Conservation (phyloP, 2,329 filamentous ascomycete species). For the Diplodia corticola region DNA sequence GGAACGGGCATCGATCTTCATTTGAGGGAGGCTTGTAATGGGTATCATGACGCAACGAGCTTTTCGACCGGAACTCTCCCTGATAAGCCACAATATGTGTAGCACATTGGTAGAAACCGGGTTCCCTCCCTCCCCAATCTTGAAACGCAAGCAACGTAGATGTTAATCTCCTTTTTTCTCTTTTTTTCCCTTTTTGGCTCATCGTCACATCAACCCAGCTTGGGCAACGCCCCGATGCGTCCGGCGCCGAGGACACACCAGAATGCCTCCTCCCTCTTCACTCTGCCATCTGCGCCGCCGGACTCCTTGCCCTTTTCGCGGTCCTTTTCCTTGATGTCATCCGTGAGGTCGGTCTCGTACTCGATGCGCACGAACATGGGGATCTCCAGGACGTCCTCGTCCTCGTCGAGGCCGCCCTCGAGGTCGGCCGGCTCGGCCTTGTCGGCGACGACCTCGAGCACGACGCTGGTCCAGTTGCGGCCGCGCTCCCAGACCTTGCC, state of each 20-base stretch:
- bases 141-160: not conserved
- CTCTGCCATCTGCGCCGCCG: conserved; percentile 50
- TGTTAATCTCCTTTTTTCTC: not conserved
- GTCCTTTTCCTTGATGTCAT: conserved; percentile 45
- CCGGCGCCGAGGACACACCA: conserved; percentile 93
- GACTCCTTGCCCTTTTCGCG: conserved; percentile 8
- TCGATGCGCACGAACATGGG: conserved; percentile 91
- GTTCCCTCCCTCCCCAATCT: not conserved
- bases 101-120: not conserved
- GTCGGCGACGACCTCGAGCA: conserved; percentile 79
- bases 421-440: conserved; percentile 31
- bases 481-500: conserved; percentile 97
- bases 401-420: conserved; percentile 49
- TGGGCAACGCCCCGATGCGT: conserved; percentile 56
- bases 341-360: conserved; percentile 72
- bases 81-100: not conserved
- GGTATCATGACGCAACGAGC: conserved; percentile 3
- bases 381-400: conserved; percentile 76
- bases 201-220: conserved; percentile 22
- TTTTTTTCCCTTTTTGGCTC: no score
- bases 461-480: conserved; percentile 91
- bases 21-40: not conserved
- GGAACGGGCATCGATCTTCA: not conserved
- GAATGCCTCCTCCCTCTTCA: conserved; percentile 83
- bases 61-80: not conserved